Evolutionary conservation across 805 yeast genomes (phyloP).

Genomic region (Gaillardinia entomophila): DNA sequence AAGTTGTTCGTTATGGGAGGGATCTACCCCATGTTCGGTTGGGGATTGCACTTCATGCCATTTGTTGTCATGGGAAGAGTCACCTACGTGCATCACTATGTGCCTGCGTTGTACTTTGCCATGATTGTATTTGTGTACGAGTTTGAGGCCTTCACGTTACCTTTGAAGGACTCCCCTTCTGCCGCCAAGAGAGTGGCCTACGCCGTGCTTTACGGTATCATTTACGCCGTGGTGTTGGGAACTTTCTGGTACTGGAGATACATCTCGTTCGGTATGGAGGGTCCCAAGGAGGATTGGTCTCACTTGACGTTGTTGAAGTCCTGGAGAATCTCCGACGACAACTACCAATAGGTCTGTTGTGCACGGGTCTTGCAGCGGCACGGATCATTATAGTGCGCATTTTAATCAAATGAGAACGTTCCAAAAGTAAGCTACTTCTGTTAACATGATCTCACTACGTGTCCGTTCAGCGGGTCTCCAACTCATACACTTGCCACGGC

Average conservation of each 20-base stretch:
- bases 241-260: slow-evolving; percentile 40
- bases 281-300: slow-evolving; percentile 33
- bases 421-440: neutral
- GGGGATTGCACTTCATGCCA: slow-evolving; percentile 86
- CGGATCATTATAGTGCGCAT: neutral
- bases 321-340: slow-evolving; percentile 39
- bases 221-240: slow-evolving; percentile 28
- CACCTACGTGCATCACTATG: slow-evolving; percentile 92
- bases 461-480: neutral
- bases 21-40: slow-evolving; percentile 79
- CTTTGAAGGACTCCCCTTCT: slow-evolving; percentile 10
- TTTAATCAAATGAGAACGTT: neutral
- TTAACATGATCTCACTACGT: neutral
- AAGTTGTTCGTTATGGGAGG: slow-evolving; percentile 65
- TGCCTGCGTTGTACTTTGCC: slow-evolving; percentile 95
- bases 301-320: slow-evolving; percentile 34
- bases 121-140: slow-evolving; percentile 66
- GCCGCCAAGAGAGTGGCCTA: slow-evolving; percentile 13
- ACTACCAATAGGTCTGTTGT: too few species aligned
- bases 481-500: too few species aligned
- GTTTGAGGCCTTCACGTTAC: slow-evolving; percentile 40
- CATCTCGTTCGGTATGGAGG: slow-evolving; percentile 40
- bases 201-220: slow-evolving; percentile 15
- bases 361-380: too few species aligned
- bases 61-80: slow-evolving; percentile 94